These are phyloP conservation scores for Coleophoma crateriformis DNA, from an alignment of 2,329 filamentous ascomycete species.

Conservation along the genomic window DNA sequence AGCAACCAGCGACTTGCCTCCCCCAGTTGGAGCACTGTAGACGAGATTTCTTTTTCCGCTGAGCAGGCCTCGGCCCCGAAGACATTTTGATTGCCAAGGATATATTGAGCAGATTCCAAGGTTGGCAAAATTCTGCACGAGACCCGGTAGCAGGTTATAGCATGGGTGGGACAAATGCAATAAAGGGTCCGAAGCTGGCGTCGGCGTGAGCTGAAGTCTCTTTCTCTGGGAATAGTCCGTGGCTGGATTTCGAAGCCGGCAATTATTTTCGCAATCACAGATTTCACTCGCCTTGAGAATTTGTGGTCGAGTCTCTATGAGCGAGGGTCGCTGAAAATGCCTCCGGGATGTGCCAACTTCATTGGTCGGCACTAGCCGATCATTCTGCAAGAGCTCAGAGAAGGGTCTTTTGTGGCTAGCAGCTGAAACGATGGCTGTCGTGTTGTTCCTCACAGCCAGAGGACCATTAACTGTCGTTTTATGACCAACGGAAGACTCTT, in stretches of 20 bases:
- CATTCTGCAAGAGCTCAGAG: conserved; percentile 7
- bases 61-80: conserved; percentile 62
- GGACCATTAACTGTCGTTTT: conserved; percentile 17
- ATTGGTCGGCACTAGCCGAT: background rate
- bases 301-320: conserved; percentile 6
- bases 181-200: conserved; percentile 42
- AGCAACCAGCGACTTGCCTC: conserved; percentile 72
- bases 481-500: conserved; percentile 12
- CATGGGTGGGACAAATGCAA: conserved; percentile 56
- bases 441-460: too few relatives aligned
- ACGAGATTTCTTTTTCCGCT: conserved; percentile 63
- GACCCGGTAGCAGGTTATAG: conserved; percentile 54
- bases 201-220: conserved; percentile 46
- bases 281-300: conserved; percentile 41
- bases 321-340: conserved; percentile 11
- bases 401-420: conserved; percentile 17
- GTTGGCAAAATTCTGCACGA: conserved; percentile 59
- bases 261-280: conserved; percentile 22
- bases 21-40: conserved; percentile 75
- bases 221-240: conserved; percentile 55
- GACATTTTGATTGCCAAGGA: conserved; percentile 73
- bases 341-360: conserved; percentile 9
- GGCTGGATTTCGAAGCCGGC: conserved; percentile 10
- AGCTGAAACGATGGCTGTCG: background rate
- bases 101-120: conserved; percentile 71